A percentile compares a stretch with the other conserved stretches of the same genome.
phyloP scores from a whole-genome alignment of 2,329 filamentous ascomycete species.

The Lachnellula suecica region DNA sequence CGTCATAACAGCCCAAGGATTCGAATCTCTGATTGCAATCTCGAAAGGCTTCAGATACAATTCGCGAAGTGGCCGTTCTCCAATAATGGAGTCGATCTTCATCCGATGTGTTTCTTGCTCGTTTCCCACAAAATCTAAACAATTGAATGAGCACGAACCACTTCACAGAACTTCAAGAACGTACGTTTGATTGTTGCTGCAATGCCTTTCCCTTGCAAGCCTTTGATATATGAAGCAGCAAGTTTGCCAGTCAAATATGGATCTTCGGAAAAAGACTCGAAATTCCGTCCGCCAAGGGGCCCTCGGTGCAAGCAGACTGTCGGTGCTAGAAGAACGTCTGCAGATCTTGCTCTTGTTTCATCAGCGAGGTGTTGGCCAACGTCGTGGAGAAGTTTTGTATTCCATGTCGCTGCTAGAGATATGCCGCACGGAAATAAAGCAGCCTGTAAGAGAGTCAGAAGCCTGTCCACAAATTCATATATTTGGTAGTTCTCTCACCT shows the following conservation, averaged over 20 bases:
- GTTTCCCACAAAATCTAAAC: constrained; percentile 47
- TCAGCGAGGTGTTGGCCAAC: constrained; percentile 66
- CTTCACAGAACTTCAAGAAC: no score
- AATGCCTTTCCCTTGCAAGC: constrained; percentile 43
- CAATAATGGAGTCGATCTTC: constrained; percentile 36
- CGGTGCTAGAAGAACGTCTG: constrained; percentile 70
- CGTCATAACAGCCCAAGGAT: constrained; percentile 46
- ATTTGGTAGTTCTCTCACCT: no score
- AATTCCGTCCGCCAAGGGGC: constrained; percentile 47
- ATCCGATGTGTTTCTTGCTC: constrained; percentile 41
- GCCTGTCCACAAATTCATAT: not conserved
- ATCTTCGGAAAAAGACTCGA: constrained; percentile 48
- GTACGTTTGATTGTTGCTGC: constrained; percentile 46
- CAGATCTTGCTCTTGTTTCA: constrained; percentile 67
- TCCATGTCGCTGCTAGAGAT: constrained; percentile 63
- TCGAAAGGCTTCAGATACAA: constrained; percentile 47
- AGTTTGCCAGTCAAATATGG: constrained; percentile 45
- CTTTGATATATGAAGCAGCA: constrained; percentile 42
- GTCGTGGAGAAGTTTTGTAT: constrained; percentile 58
- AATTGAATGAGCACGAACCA: no score
- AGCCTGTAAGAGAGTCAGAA: constrained; percentile 17
- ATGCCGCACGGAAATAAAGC: constrained; percentile 45
- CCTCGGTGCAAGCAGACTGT: constrained; percentile 50
- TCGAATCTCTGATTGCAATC: constrained; percentile 41
- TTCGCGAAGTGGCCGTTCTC: constrained; percentile 40